A percentile compares a stretch with the other conserved stretches of the same genome.
phyloP scores from a whole-genome alignment of 1,284 basidiomycete species.

The Rhizopogon parksii region DNA sequence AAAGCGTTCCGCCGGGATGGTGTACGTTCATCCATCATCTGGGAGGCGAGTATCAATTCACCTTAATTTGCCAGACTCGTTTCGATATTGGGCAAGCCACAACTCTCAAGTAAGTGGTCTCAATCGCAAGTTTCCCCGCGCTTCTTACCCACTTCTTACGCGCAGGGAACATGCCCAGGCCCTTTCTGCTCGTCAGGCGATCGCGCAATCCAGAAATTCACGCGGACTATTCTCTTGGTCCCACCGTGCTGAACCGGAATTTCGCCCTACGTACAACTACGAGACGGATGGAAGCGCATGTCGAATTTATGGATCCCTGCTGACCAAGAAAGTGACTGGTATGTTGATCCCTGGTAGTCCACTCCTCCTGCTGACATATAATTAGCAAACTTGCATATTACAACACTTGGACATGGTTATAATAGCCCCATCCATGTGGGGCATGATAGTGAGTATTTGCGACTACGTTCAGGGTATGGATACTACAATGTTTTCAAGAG shows the following conservation, averaged over 20 bases:
- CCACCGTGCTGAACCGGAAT: slow-evolving; percentile 38
- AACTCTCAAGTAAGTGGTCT: slow-evolving; percentile 48
- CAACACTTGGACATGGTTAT: slow-evolving; percentile 93
- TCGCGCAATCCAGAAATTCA: slow-evolving; percentile 63
- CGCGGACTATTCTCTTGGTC: slow-evolving; percentile 62
- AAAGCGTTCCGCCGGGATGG: slow-evolving; percentile 84
- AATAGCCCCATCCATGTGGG: slow-evolving; percentile 82
- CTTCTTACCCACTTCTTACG: neutral
- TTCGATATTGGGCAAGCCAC: slow-evolving; percentile 85
- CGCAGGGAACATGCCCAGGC: slow-evolving; percentile 53
- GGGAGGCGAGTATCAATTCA: neutral
- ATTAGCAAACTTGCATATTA: slow-evolving; percentile 79
- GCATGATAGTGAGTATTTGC: slow-evolving; percentile 58
- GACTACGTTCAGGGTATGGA: slow-evolving; percentile 2
- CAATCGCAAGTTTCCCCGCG: neutral
- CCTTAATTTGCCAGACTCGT: slow-evolving; percentile 44
- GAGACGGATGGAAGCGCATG: slow-evolving; percentile 66
- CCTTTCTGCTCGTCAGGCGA: slow-evolving; percentile 62
- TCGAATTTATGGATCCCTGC: slow-evolving; percentile 78
- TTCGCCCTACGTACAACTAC: slow-evolving; percentile 68
- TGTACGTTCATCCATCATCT: slow-evolving; percentile 35
- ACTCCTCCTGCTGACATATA: slow-evolving; percentile 2
- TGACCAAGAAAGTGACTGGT: slow-evolving; percentile 89
- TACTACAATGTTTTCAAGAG: slow-evolving; percentile 37
- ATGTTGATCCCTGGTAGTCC: slow-evolving; percentile 6